Evolutionary conservation across 352 stramenopile genomes (phyloP), one percentile per base, ranked within the genome.

Genomic region (Blastocystis sp.): DNA sequence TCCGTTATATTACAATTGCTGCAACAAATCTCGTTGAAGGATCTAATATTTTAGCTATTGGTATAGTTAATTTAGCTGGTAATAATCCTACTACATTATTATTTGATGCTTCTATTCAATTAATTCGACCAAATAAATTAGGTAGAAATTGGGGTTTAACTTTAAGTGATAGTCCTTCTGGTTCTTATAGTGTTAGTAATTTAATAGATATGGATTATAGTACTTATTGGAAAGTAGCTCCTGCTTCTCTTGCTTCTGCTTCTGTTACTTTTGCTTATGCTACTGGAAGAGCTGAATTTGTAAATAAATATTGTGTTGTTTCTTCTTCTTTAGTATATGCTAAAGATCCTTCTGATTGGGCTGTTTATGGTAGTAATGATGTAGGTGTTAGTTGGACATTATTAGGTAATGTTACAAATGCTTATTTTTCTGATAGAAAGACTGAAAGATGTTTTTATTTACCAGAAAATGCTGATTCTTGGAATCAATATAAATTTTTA

Each of bases 381-480:
- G 52, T n/a, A n/a, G 52, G 25, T 5, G 7, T 11, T 16, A 52
- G 18, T 19, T 62, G 27, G 25, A 24, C 13, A 1, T 4, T 30
- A 36, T 41, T 62, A n/a, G n/a, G n/a, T n/a, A n/a, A n/a, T n/a
- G n/a, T n/a, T n/a, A n/a, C n/a, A n/a, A n/a, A n/a, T n/a, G n/a
- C n/a, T n/a, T n/a, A n/a, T n/a, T n/a, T n/a, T n/a, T n/a, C n/a
- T n/a, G n/a, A n/a, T n/a, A n/a, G n/a, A n/a, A n/a, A n/a, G n/a
- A n/a, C n/a, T n/a, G n/a, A n/a, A n/a, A n/a, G 44, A 32, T 56
- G 46, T 27, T 56, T 56, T 35, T 56, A 56, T 21, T 44, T 56
- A 35, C 16, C 46, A 16, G n/a, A n/a, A n/a, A n/a, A n/a, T n/a
- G n/a, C n/a, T n/a, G n/a, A n/a, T n/a, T n/a, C n/a, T n/a, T n/a